These are phyloP conservation scores for Mycena metata DNA, from an alignment of 768 basidiomycete genomes.

Conservation along the genomic window DNA sequence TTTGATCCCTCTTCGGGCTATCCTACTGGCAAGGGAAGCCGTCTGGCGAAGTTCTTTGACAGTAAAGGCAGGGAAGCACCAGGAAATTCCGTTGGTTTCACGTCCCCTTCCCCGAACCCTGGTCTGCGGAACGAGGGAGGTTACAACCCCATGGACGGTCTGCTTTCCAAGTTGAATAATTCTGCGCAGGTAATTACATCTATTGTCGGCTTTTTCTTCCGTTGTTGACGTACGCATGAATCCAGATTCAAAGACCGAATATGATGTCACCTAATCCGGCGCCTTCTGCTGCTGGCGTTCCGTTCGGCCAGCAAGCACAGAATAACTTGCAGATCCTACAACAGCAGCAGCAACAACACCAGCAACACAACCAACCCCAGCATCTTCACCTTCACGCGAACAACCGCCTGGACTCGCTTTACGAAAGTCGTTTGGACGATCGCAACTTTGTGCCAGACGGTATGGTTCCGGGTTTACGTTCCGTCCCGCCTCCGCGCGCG, in stretches of 20 bases:
- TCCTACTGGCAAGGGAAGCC: slow-evolving; percentile 77
- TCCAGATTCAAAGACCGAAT: slow-evolving; percentile 51
- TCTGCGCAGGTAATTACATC: slow-evolving; percentile 73
- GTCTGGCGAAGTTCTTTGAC: slow-evolving; percentile 91
- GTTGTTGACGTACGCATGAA: slow-evolving; percentile 5
- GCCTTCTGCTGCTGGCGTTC: slow-evolving; percentile 44
- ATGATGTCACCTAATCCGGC: slow-evolving; percentile 38
- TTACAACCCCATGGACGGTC: slow-evolving; percentile 69
- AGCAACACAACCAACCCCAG: slow-evolving; percentile 62
- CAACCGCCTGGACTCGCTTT: slow-evolving; percentile 75
- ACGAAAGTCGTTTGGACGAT: slow-evolving; percentile 82
- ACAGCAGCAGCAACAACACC: slow-evolving; percentile 57
- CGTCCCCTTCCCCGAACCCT: slow-evolving; percentile 61
- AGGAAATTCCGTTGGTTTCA: slow-evolving; percentile 51
- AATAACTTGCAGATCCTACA: slow-evolving; percentile 56
- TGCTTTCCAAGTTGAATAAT: slow-evolving; percentile 84
- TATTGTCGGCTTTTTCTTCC: slow-evolving; percentile 6
- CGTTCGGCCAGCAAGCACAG: slow-evolving; percentile 53
- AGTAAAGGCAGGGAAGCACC: slow-evolving; percentile 68
- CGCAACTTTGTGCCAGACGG: slow-evolving; percentile 86
- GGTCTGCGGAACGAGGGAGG: slow-evolving; percentile 63
- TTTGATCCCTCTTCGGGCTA: slow-evolving; percentile 55
- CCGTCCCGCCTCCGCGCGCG: slow-evolving; percentile 71
- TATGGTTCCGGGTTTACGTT: slow-evolving; percentile 87
- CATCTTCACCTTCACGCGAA: slow-evolving; percentile 56